phyloP scores from a whole-genome alignment of 805 yeast species.

The Candida mattraensis region DNA sequence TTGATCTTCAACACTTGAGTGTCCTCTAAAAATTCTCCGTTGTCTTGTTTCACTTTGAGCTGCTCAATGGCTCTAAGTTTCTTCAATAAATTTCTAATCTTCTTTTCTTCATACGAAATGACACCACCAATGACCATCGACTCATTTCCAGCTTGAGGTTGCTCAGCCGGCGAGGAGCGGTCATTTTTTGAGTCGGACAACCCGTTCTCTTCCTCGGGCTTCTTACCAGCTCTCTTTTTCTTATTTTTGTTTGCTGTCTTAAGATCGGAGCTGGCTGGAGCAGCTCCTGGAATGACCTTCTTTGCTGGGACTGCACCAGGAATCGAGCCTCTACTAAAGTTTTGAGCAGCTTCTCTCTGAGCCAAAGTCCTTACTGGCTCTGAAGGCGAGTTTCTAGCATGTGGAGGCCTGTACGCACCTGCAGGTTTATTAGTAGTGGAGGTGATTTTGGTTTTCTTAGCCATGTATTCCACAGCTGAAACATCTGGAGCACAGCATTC shows the following conservation, averaged over 20 bases:
- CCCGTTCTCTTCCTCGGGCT: slow-evolving; percentile 28
- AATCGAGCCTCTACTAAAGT: slow-evolving; percentile 22
- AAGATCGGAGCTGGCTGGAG: slow-evolving; percentile 41
- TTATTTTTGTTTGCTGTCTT: slow-evolving; percentile 72
- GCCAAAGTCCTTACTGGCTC: slow-evolving; percentile 51
- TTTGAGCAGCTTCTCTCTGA: slow-evolving; percentile 49
- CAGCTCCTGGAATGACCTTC: slow-evolving; percentile 60
- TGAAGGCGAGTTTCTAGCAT: slow-evolving; percentile 54
- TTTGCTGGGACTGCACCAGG: slow-evolving; percentile 30
- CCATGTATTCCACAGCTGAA: slow-evolving; percentile 61
- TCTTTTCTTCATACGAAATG: slow-evolving; percentile 82
- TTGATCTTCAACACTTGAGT: slow-evolving; percentile 89
- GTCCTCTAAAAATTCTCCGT: slow-evolving; percentile 84
- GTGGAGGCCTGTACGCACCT: slow-evolving; percentile 97
- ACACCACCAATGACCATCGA: slow-evolving; percentile 60
- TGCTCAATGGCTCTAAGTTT: slow-evolving; percentile 94
- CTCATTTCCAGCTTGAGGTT: slow-evolving; percentile 19
- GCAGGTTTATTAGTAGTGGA: slow-evolving; percentile 49
- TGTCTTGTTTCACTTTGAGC: slow-evolving; percentile 79
- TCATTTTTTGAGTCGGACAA: slow-evolving; percentile 6
- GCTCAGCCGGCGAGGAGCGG: slow-evolving; percentile 15
- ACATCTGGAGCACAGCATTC: slow-evolving; percentile 68
- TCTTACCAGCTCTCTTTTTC: slow-evolving; percentile 69
- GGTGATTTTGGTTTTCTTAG: slow-evolving; percentile 38
- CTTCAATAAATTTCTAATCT: slow-evolving; percentile 84